Evolutionary conservation across 176 grass and related monocot species (phyloP), one percentile per base, ranked within the genome.

Genomic region (Oryza nivara): DNA sequence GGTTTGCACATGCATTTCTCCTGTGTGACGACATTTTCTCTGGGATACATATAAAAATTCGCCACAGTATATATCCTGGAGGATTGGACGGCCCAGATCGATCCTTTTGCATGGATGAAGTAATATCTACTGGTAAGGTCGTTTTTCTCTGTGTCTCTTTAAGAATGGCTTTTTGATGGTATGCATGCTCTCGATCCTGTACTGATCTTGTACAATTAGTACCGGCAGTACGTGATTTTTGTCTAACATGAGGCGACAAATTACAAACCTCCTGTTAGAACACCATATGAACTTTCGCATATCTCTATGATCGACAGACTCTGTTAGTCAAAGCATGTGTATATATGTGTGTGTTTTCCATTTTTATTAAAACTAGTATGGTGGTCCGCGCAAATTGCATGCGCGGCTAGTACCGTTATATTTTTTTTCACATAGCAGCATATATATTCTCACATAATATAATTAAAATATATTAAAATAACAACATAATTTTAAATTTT

Each of bases 1-100:
- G 35, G 17, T 77, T 44, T 61, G 14, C 73, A 20, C 73, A 68
- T 84, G n/a, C 46, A 40, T 71, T 72, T 48, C 67, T 67, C 20
- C n/a, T 17, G 61, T 1, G 45, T 54, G 3, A 9, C 54, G 7
- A 3, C 63, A 67, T 66, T 64, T 63, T 63, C 8, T 63, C 20
- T 63, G 20, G 8, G n/a, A 23, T 63, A 63, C 11, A 23, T 63
- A 63, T 63, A 63, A 63, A 22, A n/a, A 1, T 6, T 23, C 58
- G 11, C n/a, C 58, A 41, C 40, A 41, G 40, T 41, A 41, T 7
- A 4, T 32, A 32, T 32, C 56, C 19, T 61, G 56, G 56, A 22
- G 56, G 56, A 61, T 61, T 61, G 56, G 56, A 61, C 56, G 56
- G 20, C 56, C 20, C 19, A 22, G 6, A 61, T 61, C 56, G 6